Conservation (phyloP, 176 grass and related monocot species). For the Oryza officinalis region DNA sequence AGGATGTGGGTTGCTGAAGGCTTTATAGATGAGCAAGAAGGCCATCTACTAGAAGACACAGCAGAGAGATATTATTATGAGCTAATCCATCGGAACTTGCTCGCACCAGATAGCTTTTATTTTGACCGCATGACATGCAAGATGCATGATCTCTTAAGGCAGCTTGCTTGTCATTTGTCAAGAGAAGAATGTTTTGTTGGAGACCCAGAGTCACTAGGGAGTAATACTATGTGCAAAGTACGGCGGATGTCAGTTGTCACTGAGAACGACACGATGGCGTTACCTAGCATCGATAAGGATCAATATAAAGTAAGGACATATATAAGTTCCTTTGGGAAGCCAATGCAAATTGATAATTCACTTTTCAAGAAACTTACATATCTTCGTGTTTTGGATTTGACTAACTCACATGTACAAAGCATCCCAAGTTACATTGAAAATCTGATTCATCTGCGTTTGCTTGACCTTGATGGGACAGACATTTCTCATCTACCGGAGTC, state of each 20-base stretch:
- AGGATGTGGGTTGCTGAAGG: slow-evolving; percentile 52
- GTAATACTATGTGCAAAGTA: background rate
- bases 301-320: too few species aligned
- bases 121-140: accelerated
- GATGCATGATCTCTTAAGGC: slow-evolving; percentile 46
- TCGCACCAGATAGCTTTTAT: background rate
- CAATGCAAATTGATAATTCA: background rate
- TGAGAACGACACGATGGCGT: background rate
- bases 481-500: background rate
- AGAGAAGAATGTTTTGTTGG: slow-evolving; percentile 29
- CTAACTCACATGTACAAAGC: background rate
- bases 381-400: background rate
- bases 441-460: background rate
- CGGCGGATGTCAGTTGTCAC: background rate
- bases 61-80: slow-evolving; percentile 46
- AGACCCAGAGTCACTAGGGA: background rate
- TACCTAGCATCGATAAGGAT: background rate
- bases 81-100: slow-evolving; percentile 39
- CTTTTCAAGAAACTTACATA: background rate
- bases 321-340: background rate
- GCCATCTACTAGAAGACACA: slow-evolving; percentile 37
- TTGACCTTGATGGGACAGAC: background rate
- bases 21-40: background rate
- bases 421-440: background rate
- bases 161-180: slow-evolving; percentile 35